Base-by-base conservation (phyloP, 2,329 filamentous ascomycete species). In the Biscogniauxia sp. region DNA sequence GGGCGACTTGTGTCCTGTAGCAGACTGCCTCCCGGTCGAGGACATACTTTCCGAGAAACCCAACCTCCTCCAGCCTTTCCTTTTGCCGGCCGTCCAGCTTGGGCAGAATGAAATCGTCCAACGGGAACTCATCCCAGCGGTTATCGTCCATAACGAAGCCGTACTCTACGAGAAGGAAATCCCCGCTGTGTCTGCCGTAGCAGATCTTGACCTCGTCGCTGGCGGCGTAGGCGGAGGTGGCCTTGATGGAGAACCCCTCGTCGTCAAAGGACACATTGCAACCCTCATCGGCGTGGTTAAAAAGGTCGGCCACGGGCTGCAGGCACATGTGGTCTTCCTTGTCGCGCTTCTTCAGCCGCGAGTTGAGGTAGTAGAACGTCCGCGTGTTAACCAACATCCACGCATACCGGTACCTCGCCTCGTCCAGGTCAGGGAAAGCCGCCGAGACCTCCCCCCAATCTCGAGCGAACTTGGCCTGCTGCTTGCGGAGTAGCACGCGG, bases 251-350 rank as follows among this genome's bases (percentile, higher is more conserved):
- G 75, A 86, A 91, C 5, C 81, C 80, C 1, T 75, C 72, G 0
- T 73, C 63, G 53, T 80, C 77, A 67, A 84, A 84, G 2, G 77
- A 70, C 0, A 86, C 84, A 15, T 78, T 73, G 73, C 85, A 88
- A 15, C 80, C 80, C 9, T 66, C 66, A 49, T 80, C 75, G 5
- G 77, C 72, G 68, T 84, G 83, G 67, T 85, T 93, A 78, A 92
- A 88, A 58, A 90, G 84, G 72, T 93, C 90, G 1, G 88, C 86
- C 41, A 91, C 87, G 0, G 90, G 90, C 73, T 88, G 88, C 66
- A 92, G 81, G 9, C 85, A 85, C 79, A 91, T 85, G 68, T 84
- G 84, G 67, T 91, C 88, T 66, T 83, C 73, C 68, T 75, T 32
- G 66, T 74, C 65, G 23, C 77, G 72, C 63, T 73, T 68, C 70